These are phyloP conservation scores for Candida labiduridarum DNA, from an alignment of 1,139 yeast genomes.

Conservation along the genomic window DNA sequence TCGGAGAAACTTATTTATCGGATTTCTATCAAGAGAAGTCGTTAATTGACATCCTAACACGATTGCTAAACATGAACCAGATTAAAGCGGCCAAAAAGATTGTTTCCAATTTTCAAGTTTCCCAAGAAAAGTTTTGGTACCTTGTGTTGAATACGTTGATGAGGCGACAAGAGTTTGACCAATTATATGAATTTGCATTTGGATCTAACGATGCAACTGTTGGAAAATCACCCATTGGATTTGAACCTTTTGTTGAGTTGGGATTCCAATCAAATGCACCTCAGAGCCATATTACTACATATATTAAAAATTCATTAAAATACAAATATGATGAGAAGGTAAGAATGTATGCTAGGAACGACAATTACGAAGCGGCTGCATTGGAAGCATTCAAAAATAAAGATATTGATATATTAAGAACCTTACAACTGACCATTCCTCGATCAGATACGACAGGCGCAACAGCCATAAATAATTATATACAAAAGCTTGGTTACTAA, in stretches of 20 bases:
- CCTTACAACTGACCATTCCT: conserved; percentile 10
- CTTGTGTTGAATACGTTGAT: conserved; percentile 59
- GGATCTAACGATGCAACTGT: conserved; percentile 24
- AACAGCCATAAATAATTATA: conserved; percentile 26
- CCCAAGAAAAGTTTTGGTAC: conserved; percentile 67
- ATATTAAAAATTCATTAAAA: conserved; percentile 36
- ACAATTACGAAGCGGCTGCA: conserved; percentile 58
- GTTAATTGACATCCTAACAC: conserved; percentile 54
- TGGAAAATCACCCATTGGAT: conserved; percentile 76
- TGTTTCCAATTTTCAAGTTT: conserved; percentile 61
- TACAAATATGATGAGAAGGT: conserved; percentile 44
- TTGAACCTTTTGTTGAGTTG: conserved; percentile 60
- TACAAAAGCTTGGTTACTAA: conserved; percentile 34
- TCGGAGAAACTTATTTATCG: conserved; percentile 56
- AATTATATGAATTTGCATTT: conserved; percentile 50
- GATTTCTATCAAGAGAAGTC: conserved; percentile 52
- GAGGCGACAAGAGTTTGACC: conserved; percentile 60
- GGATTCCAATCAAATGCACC: conserved; percentile 55
- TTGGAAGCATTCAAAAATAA: conserved; percentile 60
- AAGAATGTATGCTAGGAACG: conserved; percentile 53
- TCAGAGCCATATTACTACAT: conserved; percentile 34
- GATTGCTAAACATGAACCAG: conserved; percentile 61
- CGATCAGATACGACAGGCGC: conserved; percentile 23
- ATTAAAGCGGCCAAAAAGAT: conserved; percentile 57
- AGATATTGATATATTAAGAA: conserved; percentile 38